phyloP scores from a whole-genome alignment of 345 rosid genomes.

The Camelina laxa region DNA sequence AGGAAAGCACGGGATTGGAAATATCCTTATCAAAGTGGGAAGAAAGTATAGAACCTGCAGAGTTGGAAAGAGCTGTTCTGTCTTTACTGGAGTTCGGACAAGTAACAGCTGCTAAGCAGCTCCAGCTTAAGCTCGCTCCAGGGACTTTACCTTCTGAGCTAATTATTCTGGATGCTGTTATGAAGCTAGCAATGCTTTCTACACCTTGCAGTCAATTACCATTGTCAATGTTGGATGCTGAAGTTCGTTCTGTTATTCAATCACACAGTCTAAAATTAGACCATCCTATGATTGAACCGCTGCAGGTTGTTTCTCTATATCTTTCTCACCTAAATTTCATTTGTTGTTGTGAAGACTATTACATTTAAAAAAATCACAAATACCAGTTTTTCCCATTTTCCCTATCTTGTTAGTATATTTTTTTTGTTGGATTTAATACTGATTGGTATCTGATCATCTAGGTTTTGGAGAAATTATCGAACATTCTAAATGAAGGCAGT shows the following conservation, averaged over 20 bases:
- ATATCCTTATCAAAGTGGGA: conserved; percentile 90
- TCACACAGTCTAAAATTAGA: conserved; percentile 52
- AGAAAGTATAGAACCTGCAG: conserved; percentile 85
- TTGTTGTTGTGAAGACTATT: conserved; percentile 27
- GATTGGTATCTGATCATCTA: conserved; percentile 44
- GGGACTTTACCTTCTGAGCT: conserved; percentile 74
- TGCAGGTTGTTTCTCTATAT: conserved; percentile 62
- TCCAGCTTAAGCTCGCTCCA: conserved; percentile 89
- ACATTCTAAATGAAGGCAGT: conserved; percentile 71
- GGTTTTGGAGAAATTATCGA: conserved; percentile 80
- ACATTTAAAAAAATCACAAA: neutral
- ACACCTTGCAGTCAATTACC: conserved; percentile 62
- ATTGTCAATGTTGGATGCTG: conserved; percentile 60
- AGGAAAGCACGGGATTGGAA: conserved; percentile 70
- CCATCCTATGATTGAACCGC: conserved; percentile 54
- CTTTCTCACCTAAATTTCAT: conserved; percentile 16
- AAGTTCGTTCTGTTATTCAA: conserved; percentile 65
- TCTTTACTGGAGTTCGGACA: conserved; percentile 95
- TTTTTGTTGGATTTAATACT: conserved; percentile 3
- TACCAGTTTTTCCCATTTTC: conserved; percentile 1
- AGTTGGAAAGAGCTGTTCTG: conserved; percentile 92
- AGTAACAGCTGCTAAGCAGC: conserved; percentile 93
- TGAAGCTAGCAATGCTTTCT: conserved; percentile 77
- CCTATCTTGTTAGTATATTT: conserved; percentile 13
- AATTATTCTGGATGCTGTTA: conserved; percentile 71